These are phyloP conservation scores for Francoa sonchifolia DNA, from an alignment of 441 rosid genomes.

Conservation along the genomic window DNA sequence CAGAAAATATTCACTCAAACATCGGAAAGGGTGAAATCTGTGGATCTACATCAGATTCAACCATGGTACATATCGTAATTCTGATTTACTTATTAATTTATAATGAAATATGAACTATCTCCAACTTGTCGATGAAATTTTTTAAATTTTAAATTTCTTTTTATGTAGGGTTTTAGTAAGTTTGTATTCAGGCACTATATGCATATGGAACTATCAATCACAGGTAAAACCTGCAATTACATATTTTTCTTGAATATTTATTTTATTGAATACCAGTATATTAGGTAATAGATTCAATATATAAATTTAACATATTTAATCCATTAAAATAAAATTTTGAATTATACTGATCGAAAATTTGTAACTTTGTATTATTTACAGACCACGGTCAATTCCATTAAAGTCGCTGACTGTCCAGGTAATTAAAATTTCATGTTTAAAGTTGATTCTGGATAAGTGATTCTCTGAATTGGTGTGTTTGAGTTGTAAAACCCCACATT, in stretches of 20 bases:
- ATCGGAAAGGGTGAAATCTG: slow-evolving; percentile 82
- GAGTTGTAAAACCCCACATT: too few species aligned
- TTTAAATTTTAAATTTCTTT: neutral
- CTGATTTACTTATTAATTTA: slow-evolving; percentile 1
- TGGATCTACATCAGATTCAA: slow-evolving; percentile 76
- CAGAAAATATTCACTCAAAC: slow-evolving; percentile 68
- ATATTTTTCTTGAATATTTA: too few species aligned
- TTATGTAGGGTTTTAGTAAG: slow-evolving; percentile 55
- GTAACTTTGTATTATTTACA: slow-evolving; percentile 11
- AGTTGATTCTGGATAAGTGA: too few species aligned
- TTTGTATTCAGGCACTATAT: slow-evolving; percentile 65
- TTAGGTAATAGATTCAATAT: too few species aligned
- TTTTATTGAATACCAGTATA: too few species aligned
- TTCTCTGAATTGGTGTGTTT: too few species aligned
- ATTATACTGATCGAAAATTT: too few species aligned
- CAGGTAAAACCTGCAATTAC: slow-evolving; percentile 52
- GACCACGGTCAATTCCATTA: slow-evolving; percentile 49
- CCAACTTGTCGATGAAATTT: too few species aligned
- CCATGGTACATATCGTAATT: slow-evolving; percentile 58
- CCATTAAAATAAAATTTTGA: too few species aligned
- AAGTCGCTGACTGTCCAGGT: slow-evolving; percentile 64
- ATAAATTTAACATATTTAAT: too few species aligned
- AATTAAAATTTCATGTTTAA: slow-evolving; percentile 5
- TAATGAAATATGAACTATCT: too few species aligned
- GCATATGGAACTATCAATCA: slow-evolving; percentile 76